A percentile compares a stretch with the other conserved stretches of the same genome.
These are phyloP conservation scores for Incumbomyces delicatus DNA, from an alignment of 2,329 filamentous ascomycete species.

Conservation along the genomic window DNA sequence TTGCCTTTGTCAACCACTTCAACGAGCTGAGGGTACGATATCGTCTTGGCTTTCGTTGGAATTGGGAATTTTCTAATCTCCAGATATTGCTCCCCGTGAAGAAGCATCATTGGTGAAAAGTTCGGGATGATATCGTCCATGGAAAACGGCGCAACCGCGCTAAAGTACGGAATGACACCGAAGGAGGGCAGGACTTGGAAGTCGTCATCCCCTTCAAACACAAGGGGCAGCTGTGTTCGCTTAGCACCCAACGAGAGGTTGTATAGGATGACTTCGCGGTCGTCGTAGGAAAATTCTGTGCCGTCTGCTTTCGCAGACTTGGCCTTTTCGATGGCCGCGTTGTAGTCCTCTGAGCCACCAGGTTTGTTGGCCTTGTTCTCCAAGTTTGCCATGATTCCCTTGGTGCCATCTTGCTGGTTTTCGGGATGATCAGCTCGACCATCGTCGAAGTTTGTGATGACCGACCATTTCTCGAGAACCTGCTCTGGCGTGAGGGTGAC, in stretches of 20 bases:
- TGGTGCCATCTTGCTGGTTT: conserved; percentile 64
- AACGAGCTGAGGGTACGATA: conserved; percentile 47
- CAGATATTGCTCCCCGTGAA: conserved; percentile 97
- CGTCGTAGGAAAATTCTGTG: conserved; percentile 71
- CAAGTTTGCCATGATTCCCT: conserved; percentile 78
- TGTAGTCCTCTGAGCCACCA: conserved; percentile 48
- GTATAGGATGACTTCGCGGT: conserved; percentile 87
- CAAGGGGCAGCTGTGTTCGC: conserved; percentile 72
- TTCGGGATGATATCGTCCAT: conserved; percentile 81
- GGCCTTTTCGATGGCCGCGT: conserved; percentile 65
- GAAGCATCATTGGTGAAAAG: conserved; percentile 96
- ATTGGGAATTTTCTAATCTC: conserved; percentile 88
- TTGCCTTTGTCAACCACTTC: conserved; percentile 95
- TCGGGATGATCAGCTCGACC: conserved; percentile 78
- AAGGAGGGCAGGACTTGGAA: conserved; percentile 86
- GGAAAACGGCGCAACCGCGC: conserved; percentile 68
- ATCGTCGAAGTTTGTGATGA: conserved; percentile 79
- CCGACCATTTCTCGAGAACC: conserved; percentile 63
- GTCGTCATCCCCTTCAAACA: conserved; percentile 82
- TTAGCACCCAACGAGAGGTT: conserved; percentile 91
- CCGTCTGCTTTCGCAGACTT: conserved; percentile 62
- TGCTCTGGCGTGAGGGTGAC: conserved; percentile 74
- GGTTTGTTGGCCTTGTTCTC: conserved; percentile 58
- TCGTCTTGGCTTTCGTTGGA: conserved; percentile 42
- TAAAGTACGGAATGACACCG: conserved; percentile 90